Conservation (phyloP, 805 yeast genomes). For the Lipomyces japonicus region DNA sequence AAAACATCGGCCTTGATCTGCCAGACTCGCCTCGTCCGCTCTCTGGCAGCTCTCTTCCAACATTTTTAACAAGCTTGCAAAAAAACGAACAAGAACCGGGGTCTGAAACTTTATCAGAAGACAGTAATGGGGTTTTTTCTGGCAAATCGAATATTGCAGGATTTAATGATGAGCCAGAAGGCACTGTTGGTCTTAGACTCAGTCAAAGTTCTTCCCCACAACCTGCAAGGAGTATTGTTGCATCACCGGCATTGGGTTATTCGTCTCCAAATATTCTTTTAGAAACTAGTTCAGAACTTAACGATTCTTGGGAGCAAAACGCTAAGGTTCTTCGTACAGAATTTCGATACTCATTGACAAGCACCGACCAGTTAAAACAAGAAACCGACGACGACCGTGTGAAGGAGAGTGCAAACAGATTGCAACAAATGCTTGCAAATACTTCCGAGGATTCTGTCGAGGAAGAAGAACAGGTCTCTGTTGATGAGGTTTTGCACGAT, state of each 20-base stretch:
- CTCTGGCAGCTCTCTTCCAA: conserved; percentile 15
- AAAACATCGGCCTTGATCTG: too few species aligned
- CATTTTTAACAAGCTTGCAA: too few species aligned
- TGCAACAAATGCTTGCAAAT: conserved; percentile 16
- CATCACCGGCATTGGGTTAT: background rate
- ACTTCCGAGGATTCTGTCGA: conserved; percentile 1
- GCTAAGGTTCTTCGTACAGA: background rate
- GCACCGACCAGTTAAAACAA: too few species aligned
- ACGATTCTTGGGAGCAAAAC: background rate
- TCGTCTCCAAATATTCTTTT: background rate
- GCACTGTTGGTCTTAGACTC: background rate
- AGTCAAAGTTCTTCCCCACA: background rate
- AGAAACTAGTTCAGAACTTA: background rate
- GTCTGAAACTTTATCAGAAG: background rate
- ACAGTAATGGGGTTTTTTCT: background rate
- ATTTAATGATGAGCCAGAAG: background rate
- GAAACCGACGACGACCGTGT: conserved; percentile 14
- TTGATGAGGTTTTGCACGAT: conserved; percentile 31
- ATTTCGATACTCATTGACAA: too few species aligned
- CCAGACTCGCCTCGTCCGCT: conserved; percentile 13
- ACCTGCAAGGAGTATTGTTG: background rate
- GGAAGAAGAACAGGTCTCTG: conserved; percentile 5
- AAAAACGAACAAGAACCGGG: too few species aligned
- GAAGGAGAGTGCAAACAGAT: conserved; percentile 11
- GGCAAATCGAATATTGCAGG: background rate